A percentile compares a stretch with the other conserved stretches of the same genome.
Conservation (phyloP, 345 rosid species). For the Sisymbrium irio region DNA sequence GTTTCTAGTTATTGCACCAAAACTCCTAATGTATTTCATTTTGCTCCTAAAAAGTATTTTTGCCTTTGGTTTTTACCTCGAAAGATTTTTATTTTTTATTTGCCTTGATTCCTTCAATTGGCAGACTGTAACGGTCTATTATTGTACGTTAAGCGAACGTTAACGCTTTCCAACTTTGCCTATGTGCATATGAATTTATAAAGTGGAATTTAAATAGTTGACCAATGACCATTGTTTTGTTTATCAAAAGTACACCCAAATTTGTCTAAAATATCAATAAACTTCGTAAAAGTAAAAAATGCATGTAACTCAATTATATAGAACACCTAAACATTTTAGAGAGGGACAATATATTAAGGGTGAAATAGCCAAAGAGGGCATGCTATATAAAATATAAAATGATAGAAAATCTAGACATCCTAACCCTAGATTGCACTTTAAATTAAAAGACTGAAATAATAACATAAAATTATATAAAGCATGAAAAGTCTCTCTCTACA, state of each 20-base stretch:
- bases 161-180: constrained; percentile 22
- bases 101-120: constrained; percentile 32
- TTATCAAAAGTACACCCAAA: background rate
- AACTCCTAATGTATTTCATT: background rate
- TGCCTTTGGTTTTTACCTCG: background rate
- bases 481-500: no score
- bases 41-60: background rate
- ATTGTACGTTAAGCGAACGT: constrained; percentile 39
- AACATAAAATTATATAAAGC: background rate
- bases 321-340: background rate
- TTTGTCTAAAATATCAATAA: background rate
- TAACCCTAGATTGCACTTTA: constrained; percentile 17
- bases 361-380: background rate
- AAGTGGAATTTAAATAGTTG: background rate
- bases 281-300: background rate
- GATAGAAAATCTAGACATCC: constrained; percentile 16
- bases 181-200: background rate
- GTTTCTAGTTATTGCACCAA: background rate
- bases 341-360: background rate
- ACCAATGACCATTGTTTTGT: constrained; percentile 21
- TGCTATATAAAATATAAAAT: background rate
- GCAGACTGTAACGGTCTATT: constrained; percentile 37
- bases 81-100: background rate
- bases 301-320: background rate
- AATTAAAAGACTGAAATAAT: constrained; percentile 9